Evolutionary conservation across 306 rosid species (phyloP), one percentile per base, ranked within the genome.

Genomic region (Purshia tridentata): DNA sequence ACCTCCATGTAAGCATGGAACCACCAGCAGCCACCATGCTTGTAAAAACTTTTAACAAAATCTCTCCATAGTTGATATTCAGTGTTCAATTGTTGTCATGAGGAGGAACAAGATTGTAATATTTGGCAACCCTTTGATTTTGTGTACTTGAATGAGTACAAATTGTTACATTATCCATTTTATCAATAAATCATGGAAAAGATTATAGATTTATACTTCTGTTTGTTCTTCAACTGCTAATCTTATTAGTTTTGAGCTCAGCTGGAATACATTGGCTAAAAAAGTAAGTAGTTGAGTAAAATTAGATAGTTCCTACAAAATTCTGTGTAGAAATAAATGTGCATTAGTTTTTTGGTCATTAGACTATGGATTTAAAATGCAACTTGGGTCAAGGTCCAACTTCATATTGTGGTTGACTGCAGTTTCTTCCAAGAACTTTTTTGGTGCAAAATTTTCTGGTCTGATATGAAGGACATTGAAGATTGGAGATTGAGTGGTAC

Each of bases 1-100:
- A 60, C 23, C 74, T 39, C 83, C 81, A 19, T 86, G 91, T 76
- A 87, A 85, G 83, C 78, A 86, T 83, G 88, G 79, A 37, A n/a
- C 77, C 8, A 42, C 74, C 54, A 84, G 81, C 73, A 82, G 79
- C 59, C 51, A 65, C 74, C 82, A 69, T 37, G 72, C 80, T 4
- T 65, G 79, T 56, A 58, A 81, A 73, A 81, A 78, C 37, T 49
- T 65, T 15, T 82, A 58, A 29, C 35, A 29, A 1, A 29, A 29
- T 48, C 16, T 48, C 14, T 48, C 52, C 52, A 48, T 48, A 48
- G 4, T 14, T 14, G 16, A 48, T 14, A 11, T 48, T 16, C 50
- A 47, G 13, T 16, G 7, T 61, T 62, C 29, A 44, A 35, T 29
- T 16, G 48, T 61, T 16, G 68, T 2, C 15, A 29, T 29, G 35